Evolutionary conservation across 2,329 filamentous ascomycete species (phyloP).

Genomic region (Hymenoscyphus scutula): DNA sequence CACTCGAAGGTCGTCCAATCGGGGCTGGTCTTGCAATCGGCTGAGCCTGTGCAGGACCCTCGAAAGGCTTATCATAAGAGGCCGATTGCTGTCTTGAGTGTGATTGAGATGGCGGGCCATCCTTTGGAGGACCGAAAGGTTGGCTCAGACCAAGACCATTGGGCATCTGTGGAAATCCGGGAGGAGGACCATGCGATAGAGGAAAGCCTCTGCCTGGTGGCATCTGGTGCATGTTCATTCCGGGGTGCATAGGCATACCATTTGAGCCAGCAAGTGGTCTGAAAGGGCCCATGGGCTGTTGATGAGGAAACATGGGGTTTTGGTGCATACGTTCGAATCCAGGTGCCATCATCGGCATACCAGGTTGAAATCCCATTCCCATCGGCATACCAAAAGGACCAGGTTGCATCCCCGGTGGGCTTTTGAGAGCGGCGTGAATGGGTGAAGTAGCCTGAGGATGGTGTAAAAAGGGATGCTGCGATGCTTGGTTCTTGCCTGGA

Average conservation of each 20-base stretch:
- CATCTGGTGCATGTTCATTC: constrained; percentile 60
- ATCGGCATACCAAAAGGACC: constrained; percentile 51
- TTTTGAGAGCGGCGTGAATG: constrained; percentile 54
- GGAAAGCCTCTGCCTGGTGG: constrained; percentile 46
- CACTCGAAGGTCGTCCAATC: constrained; percentile 82
- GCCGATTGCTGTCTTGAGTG: constrained; percentile 77
- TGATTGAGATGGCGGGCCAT: constrained; percentile 45
- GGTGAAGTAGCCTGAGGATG: constrained; percentile 65
- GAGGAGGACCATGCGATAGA: constrained; percentile 49
- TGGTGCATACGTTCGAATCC: constrained; percentile 46
- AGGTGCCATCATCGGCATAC: constrained; percentile 40
- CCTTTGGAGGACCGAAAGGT: constrained; percentile 39
- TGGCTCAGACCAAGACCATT: constrained; percentile 44
- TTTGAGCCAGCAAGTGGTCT: constrained; percentile 51
- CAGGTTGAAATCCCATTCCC: constrained; percentile 54
- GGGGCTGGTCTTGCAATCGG: constrained; percentile 81
- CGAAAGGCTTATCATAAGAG: constrained; percentile 58
- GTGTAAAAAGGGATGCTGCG: constrained; percentile 49
- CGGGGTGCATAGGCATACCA: constrained; percentile 53
- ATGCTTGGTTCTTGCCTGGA: constrained; percentile 53
- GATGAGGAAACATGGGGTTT: constrained; percentile 54
- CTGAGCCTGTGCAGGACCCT: constrained; percentile 53
- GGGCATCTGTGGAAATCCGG: constrained; percentile 50
- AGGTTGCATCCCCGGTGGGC: constrained; percentile 51
- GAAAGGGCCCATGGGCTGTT: constrained; percentile 52